Evolutionary conservation across 2,329 filamentous ascomycete genomes (phyloP), one percentile per base, ranked within the genome.

Genomic region (Coniochaeta ligniaria): DNA sequence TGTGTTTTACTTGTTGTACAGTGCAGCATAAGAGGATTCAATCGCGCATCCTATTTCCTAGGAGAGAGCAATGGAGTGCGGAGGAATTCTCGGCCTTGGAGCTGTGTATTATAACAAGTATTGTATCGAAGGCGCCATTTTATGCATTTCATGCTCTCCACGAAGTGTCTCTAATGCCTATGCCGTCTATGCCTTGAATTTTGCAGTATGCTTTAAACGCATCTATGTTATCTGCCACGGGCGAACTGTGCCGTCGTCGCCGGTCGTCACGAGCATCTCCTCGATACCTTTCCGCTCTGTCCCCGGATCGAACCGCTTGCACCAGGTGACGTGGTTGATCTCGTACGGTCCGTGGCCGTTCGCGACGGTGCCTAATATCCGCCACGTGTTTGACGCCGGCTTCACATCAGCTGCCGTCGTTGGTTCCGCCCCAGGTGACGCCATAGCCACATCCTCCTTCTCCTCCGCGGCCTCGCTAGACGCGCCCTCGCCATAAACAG

Each of bases 281-380:
- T 96, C 91, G 26, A 78, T 73, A 3, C 80, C 79, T 59, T 74
- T 80, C 63, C 75, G 79, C 70, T 81, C 81, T 1, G 75, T 74
- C 1, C 78, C 87, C 57, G 80, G 80, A 71, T 96, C 92, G 61
- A 85, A 89, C 61, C 93, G 82, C 67, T 82, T 84, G 65, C 92
- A 92, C 95, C 95, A 99, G 1, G 85, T 86, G 57, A 95, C 83
- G 73, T 97, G 92, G 69, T 99, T 99, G 64, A 98, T 83, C 75
- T 99, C 95, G 70, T 94, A 97, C 2, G 96, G 91, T 0, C 92
- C 93, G 72, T 99, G 95, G 2, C 88, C 91, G 36, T 87, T 88
- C 56, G 88, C 80, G 1, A 90, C 71, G n/a, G 83, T 83, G 0
- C 86, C 84, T 17, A 96, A 70, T 3, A 94, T 74, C 7, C 80